Percentiles rank a stretch among this genome's conserved stretches.
Evolutionary conservation across 345 rosid species (phyloP).

Genomic region (Melastoma malabathricum): DNA sequence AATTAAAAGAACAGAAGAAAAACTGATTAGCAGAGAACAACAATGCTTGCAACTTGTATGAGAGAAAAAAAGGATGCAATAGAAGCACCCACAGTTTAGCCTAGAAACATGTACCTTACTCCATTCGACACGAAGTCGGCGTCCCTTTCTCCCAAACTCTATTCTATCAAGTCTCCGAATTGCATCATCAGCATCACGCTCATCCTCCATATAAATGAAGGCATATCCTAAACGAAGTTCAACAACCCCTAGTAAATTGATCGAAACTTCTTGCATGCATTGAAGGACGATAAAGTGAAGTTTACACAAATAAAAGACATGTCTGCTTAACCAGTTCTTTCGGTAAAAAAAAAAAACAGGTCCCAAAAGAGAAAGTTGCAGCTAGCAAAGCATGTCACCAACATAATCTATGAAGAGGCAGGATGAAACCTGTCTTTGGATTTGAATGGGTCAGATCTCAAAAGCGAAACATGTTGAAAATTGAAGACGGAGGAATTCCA

Average conservation of each 20-base stretch:
- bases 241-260: slow-evolving; percentile 1
- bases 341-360: background rate
- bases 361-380: background rate
- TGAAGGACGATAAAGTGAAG: background rate
- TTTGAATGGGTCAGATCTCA: slow-evolving; percentile 53
- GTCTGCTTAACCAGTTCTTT: background rate
- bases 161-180: slow-evolving; percentile 71
- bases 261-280: background rate
- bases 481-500: slow-evolving; percentile 55
- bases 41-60: too few species aligned
- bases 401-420: slow-evolving; percentile 11
- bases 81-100: background rate
- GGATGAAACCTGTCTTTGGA: slow-evolving; percentile 37
- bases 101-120: slow-evolving; percentile 43
- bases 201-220: slow-evolving; percentile 91
- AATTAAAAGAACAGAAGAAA: too few species aligned
- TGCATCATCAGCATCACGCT: slow-evolving; percentile 96
- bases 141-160: slow-evolving; percentile 86
- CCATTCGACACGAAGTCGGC: slow-evolving; percentile 96
- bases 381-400: slow-evolving; percentile 2
- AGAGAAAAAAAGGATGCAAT: too few species aligned
- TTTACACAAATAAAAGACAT: background rate
- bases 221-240: slow-evolving; percentile 51
- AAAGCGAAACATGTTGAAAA: slow-evolving; percentile 59
- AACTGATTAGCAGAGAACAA: too few species aligned